phyloP scores from a whole-genome alignment of 2,329 filamentous ascomycete species.

The Botrytis medusae region DNA sequence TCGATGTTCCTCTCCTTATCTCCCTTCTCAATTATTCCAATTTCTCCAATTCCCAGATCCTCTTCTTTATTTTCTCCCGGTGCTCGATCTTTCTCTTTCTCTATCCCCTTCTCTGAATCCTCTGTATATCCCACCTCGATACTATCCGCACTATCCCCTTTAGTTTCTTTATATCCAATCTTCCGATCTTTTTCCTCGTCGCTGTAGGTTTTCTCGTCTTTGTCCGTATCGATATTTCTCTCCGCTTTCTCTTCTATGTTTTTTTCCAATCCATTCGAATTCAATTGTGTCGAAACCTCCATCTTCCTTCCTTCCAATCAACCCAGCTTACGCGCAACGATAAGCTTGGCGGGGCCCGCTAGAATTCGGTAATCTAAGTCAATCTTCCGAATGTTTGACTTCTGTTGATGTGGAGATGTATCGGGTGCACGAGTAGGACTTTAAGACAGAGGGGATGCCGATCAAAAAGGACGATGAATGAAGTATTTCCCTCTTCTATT shows the following conservation, averaged over 20 bases:
- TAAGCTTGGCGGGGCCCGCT: slow-evolving; percentile 8
- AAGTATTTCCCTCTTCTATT: background rate
- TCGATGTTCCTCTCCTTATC: background rate
- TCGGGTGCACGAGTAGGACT: background rate
- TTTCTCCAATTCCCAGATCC: background rate
- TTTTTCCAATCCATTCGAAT: slow-evolving; percentile 5
- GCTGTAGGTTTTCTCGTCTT: background rate
- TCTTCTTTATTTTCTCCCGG: background rate
- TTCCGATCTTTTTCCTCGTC: background rate
- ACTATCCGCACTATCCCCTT: background rate
- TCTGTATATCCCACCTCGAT: background rate
- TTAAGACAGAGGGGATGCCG: background rate
- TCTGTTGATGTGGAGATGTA: background rate
- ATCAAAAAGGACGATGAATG: background rate
- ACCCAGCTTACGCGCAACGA: background rate
- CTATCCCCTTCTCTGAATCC: background rate
- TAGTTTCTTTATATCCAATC: background rate
- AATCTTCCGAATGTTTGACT: background rate
- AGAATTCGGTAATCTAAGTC: background rate
- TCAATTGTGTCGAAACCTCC: background rate
- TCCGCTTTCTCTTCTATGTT: background rate
- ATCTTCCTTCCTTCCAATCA: background rate
- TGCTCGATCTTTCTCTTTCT: background rate
- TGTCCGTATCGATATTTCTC: background rate
- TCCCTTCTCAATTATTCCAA: background rate